Conservation (phyloP, 2,329 filamentous ascomycete species). For the Ophiostoma montium region DNA sequence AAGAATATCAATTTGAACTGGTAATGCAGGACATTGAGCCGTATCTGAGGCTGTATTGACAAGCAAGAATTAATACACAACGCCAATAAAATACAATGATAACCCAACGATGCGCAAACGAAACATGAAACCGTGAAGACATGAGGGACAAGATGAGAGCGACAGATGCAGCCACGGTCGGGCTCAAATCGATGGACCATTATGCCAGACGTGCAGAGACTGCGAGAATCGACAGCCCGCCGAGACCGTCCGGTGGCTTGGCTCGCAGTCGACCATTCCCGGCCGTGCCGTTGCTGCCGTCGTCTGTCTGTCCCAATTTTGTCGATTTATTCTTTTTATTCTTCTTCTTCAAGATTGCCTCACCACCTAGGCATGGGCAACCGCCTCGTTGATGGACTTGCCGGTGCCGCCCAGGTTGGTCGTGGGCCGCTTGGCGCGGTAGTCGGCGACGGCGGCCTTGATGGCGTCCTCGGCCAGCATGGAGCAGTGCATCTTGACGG, state of each 20-base stretch:
- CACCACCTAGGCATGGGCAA: slow-evolving; percentile 2
- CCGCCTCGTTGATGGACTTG: slow-evolving; percentile 13
- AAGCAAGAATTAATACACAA: background rate
- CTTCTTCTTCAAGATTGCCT: too few relatives aligned
- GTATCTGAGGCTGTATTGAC: background rate
- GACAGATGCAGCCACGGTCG: background rate
- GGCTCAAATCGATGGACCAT: too few relatives aligned
- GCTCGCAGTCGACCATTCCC: too few relatives aligned
- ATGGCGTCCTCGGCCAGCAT: slow-evolving; percentile 90
- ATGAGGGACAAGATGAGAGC: background rate
- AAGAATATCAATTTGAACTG: background rate
- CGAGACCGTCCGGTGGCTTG: too few relatives aligned
- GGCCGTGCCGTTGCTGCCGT: too few relatives aligned
- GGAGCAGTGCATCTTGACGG: slow-evolving; percentile 85
- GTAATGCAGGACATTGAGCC: background rate
- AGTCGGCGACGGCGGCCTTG: slow-evolving; percentile 82
- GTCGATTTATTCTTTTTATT: too few relatives aligned
- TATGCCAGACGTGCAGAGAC: too few relatives aligned
- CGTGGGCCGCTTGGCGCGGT: slow-evolving; percentile 80
- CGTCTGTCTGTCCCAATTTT: background rate
- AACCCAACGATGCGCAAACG: background rate
- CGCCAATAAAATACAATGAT: background rate
- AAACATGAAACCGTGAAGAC: slow-evolving; percentile 1
- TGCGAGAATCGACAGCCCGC: too few relatives aligned
- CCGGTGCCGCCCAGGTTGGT: slow-evolving; percentile 67